Base-by-base conservation (phyloP, 257 asterid genomes). In the Misopates orontium region DNA sequence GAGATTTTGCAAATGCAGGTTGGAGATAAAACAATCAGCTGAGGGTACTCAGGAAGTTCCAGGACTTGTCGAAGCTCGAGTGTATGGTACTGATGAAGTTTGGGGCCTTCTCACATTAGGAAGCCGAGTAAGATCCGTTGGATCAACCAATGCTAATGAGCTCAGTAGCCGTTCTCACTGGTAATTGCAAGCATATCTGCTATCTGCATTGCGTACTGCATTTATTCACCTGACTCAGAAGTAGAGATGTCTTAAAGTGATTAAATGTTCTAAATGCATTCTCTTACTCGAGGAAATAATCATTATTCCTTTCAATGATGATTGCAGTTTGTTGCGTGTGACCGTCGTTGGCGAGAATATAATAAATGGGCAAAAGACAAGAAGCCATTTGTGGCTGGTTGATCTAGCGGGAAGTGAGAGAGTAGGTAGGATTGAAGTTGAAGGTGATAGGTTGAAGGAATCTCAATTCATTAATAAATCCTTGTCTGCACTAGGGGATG, bases 31-130 rank as follows among this genome's bases (percentile, higher is more conserved):
- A 74, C 99, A 90, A 80, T 94, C 99, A 66, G 97, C 99, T 60
- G 97, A 90, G 79, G 99, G 99, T 70, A 94, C 95, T 62, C 99
- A 86, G 78, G 99, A 94, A 77, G 97, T 90, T 63, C 99, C 97
- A 61, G 99, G 99, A 55, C 95, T 94, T 70, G 85, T 86, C 71
- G 97, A 90, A 82, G 79, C 96, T 73, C 84, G 71, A 9, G 99
- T 86, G 40, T 66, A 81, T 74, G 78, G 88, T 56, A 94, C 90
- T 31, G 80, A 82, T 77, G 96, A 88, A 63, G 97, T 94, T 15
- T 94, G 99, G 99, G 83, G 77, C 63, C 77, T 94, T 64, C 95
- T 94, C 36, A 78, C 80, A 65, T 79, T 79, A 31, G 99, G 99
- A 66, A 80, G 96, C 69, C 95, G 69, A 78, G 96, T 77, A 64